Conservation (phyloP, 768 basidiomycete genomes). For the Calocera cornea region DNA sequence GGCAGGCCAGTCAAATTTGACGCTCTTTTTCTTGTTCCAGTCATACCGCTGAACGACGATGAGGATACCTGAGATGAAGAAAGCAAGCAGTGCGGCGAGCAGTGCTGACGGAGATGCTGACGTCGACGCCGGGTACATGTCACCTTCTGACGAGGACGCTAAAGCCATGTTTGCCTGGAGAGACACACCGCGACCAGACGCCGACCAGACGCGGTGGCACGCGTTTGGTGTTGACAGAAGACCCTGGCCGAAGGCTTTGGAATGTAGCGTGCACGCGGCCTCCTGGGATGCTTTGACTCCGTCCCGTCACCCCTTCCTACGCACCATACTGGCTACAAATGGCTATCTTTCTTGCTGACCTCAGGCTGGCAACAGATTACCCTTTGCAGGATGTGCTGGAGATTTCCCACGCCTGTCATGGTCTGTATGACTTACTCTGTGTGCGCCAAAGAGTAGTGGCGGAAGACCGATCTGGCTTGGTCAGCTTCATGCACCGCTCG, state of each 20-base stretch:
- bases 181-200: no score
- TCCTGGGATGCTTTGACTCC: neutral
- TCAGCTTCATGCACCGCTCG: no score
- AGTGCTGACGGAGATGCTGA: constrained; percentile 19
- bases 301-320: no score
- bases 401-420: no score
- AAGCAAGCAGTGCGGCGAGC: constrained; percentile 53
- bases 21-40: constrained; percentile 56
- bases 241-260: neutral
- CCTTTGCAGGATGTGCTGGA: no score
- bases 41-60: constrained; percentile 42
- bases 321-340: no score
- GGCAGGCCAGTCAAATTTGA: constrained; percentile 44
- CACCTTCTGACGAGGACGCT: neutral
- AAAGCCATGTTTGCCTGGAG: neutral
- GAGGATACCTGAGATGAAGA: constrained; percentile 69
- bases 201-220: no score
- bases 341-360: no score
- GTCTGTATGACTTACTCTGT: no score
- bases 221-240: neutral
- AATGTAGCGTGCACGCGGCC: neutral
- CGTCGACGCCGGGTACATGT: neutral
- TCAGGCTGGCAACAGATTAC: no score
- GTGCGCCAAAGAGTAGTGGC: no score
- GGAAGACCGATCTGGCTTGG: no score